These are phyloP conservation scores for Alternaria incomplexa DNA, from an alignment of 2,329 filamentous ascomycete species.

Conservation along the genomic window DNA sequence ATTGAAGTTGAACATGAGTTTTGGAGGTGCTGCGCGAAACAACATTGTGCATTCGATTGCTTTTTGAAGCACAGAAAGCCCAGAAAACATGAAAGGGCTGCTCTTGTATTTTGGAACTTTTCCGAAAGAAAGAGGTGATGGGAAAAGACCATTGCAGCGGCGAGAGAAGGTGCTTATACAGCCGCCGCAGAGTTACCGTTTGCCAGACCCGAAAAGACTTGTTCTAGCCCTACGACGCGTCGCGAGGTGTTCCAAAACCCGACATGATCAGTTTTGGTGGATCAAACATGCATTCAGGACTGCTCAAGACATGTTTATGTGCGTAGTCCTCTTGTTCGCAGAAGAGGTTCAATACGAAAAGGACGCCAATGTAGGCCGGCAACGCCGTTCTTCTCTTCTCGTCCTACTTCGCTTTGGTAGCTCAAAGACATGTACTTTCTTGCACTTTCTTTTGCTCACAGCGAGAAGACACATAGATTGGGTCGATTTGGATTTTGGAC, in stretches of 20 bases:
- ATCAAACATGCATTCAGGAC: neutral
- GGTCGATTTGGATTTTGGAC: too few species aligned
- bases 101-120: too few species aligned
- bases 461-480: neutral
- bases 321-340: neutral
- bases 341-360: neutral
- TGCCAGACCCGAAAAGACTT: too few species aligned
- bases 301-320: neutral
- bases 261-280: rapidly evolving
- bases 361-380: neutral
- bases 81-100: too few species aligned
- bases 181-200: too few species aligned
- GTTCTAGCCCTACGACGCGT: rapidly evolving
- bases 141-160: too few species aligned
- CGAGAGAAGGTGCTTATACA: neutral
- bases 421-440: neutral
- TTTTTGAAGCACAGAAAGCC: too few species aligned
- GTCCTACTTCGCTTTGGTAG: neutral
- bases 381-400: neutral
- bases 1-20: neutral
- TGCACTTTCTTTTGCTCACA: neutral
- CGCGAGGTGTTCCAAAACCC: neutral
- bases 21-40: neutral
- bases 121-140: too few species aligned
- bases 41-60: too few species aligned